Conservation (phyloP, 345 rosid species). For the Pugionium dolabratum region DNA sequence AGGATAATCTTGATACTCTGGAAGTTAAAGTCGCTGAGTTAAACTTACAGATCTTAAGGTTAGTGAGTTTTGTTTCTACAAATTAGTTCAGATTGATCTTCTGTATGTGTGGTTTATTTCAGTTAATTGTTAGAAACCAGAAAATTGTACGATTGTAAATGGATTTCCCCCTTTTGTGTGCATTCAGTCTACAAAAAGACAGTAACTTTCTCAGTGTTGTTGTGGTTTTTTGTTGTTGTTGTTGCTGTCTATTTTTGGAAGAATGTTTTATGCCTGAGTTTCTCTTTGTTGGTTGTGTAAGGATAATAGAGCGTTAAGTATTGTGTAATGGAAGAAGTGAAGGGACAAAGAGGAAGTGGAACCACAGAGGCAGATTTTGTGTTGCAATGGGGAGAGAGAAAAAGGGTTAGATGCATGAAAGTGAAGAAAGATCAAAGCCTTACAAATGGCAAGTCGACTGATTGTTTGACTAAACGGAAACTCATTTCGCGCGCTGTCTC, state of each 20-base stretch:
- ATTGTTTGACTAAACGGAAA: slow-evolving; percentile 62
- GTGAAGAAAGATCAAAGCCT: slow-evolving; percentile 61
- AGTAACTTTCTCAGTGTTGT: not conserved
- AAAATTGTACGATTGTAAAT: slow-evolving; percentile 8
- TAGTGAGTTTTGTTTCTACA: slow-evolving; percentile 27
- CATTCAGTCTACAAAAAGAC: slow-evolving; percentile 6
- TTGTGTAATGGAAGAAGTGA: slow-evolving; percentile 65
- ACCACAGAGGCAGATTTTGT: slow-evolving; percentile 71
- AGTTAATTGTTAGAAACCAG: slow-evolving; percentile 12
- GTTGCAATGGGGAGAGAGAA: slow-evolving; percentile 90
- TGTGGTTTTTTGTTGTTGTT: slow-evolving; percentile 4
- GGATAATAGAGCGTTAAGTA: not conserved
- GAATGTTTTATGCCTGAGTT: slow-evolving; percentile 12
- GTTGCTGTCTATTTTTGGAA: slow-evolving; percentile 1
- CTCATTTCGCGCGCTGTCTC: slow-evolving; percentile 48
- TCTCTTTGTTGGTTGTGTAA: slow-evolving; percentile 24
- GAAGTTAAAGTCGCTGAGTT: slow-evolving; percentile 25
- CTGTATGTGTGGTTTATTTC: not conserved
- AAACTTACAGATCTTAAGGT: slow-evolving; percentile 49
- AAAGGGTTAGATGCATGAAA: slow-evolving; percentile 82
- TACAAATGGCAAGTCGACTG: slow-evolving; percentile 50
- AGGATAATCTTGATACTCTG: slow-evolving; percentile 41
- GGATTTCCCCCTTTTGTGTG: slow-evolving; percentile 10
- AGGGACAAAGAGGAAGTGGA: slow-evolving; percentile 54
- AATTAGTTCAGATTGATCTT: slow-evolving; percentile 6